Evolutionary conservation across 208 protist species (phyloP), one percentile per base, ranked within the genome.

Genomic region (Trypanosoma brucei): DNA sequence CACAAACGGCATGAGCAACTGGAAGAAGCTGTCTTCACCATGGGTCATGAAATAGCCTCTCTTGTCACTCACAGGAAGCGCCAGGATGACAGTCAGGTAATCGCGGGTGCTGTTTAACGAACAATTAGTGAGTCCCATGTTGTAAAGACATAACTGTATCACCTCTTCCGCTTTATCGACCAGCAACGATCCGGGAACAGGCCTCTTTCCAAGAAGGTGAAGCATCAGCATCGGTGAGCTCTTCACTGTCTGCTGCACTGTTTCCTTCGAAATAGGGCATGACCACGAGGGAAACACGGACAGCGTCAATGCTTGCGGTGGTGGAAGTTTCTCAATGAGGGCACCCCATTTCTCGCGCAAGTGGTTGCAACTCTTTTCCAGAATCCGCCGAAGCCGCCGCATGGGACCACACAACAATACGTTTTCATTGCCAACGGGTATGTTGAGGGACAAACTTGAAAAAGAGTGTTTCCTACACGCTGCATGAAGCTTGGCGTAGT

Each of bases 1-100:
- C 34, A 86, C 70, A 70, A 92, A 93, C 8, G 90, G 90, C 11
- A 65, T 83, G 40, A 92, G 62, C 34, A 88, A 70, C 52, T 80
- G 74, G 8, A 70, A 50, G 51, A 93, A 66, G 6, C 75, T 72
- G 62, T 95, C 90, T 66, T 81, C 81, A 22, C 82, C 84, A 62
- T 77, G 56, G 44, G 36, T 51, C 35, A 35, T 53, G 37, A 55
- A 68, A 55, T 75, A 86, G 44, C 55, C 65, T 3, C 68, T 58
- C 35, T 84, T 63, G 31, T 64, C 68, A 34, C 64, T 57, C 14
- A 59, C 68, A 22, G 79, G 72, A 37, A 79, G 58, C 33, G 79
- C 78, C 50, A 71, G 46, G 33, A 94, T 65, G 22, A 89, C 59
- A 38, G 76, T 62, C 9, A 92, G 58, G 74, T 83, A 83, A 70